Conservation (phyloP, 2,329 filamentous ascomycete species). For the Neonectria coccinea region DNA sequence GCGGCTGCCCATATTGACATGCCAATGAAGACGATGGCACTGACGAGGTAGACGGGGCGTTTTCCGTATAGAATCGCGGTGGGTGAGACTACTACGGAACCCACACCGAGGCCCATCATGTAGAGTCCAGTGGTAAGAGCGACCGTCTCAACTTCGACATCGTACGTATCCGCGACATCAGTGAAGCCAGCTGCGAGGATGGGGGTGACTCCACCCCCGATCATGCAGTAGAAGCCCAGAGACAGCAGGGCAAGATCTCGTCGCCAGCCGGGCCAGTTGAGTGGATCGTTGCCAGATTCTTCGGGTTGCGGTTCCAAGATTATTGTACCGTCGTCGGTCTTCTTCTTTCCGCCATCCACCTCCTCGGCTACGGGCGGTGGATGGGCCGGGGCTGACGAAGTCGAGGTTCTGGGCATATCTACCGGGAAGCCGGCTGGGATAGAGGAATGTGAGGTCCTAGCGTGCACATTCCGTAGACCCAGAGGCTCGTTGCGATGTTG, state of each 20-base stretch:
- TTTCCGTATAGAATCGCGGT: slow-evolving; percentile 94
- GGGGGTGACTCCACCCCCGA: slow-evolving; percentile 93
- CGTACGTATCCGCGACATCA: slow-evolving; percentile 75
- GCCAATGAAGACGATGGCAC: slow-evolving; percentile 80
- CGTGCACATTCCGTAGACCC: slow-evolving; percentile 68
- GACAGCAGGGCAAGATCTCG: slow-evolving; percentile 84
- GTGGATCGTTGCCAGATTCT: slow-evolving; percentile 87
- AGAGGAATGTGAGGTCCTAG: slow-evolving; percentile 69
- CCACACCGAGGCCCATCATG: slow-evolving; percentile 92
- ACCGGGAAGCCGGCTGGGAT: slow-evolving; percentile 60
- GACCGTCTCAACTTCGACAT: slow-evolving; percentile 77
- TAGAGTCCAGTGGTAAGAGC: slow-evolving; percentile 91
- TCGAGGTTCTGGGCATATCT: slow-evolving; percentile 49
- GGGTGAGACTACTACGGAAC: slow-evolving; percentile 85
- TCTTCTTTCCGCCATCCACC: slow-evolving; percentile 70
- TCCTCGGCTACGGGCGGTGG: slow-evolving; percentile 30
- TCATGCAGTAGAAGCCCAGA: slow-evolving; percentile 90
- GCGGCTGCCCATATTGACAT: slow-evolving; percentile 86
- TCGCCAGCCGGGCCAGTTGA: slow-evolving; percentile 90
- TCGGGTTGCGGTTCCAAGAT: slow-evolving; percentile 94
- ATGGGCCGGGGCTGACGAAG: slow-evolving; percentile 31
- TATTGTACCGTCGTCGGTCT: slow-evolving; percentile 82
- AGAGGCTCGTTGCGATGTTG: slow-evolving; percentile 68
- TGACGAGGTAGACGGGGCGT: slow-evolving; percentile 85
- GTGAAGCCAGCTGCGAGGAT: slow-evolving; percentile 91